Evolutionary conservation across 2,329 filamentous ascomycete genomes (phyloP), one percentile per base, ranked within the genome.

Genomic region (Diplodia corticola): DNA sequence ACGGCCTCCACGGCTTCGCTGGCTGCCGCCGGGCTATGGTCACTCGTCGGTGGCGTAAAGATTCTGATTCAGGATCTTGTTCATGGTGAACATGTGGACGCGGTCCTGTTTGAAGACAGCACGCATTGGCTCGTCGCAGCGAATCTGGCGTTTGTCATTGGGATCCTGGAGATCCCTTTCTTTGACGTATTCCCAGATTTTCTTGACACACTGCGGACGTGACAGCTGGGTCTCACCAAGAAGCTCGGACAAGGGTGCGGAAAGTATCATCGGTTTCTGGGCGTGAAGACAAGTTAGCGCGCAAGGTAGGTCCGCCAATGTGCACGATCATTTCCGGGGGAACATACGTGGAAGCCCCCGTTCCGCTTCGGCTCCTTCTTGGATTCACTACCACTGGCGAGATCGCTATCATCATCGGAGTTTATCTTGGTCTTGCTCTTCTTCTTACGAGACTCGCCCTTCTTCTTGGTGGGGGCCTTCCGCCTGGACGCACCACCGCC

Each of bases 31-130:
- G 44, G 35, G 20, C n/a, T 5, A n/a, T 46, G 24, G 24, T 67
- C 66, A 88, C 77, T 95, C 92, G 63, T 94, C 92, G 55, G 91
- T 85, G 2, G 90, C 91, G 75, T 96, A 97, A 46, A 98, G 83
- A 74, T 98, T 94, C 76, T 90, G 89, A 69, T 91, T 92, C 12
- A 98, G 87, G 17, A 97, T 87, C 83, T 97, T 97, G 83, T 97
- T 98, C 94, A 99, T 98, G 71, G 92, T 93, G 79, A 99, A 99
- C 95, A 99, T 99, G 79, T 98, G 92, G 59, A 99, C 91, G 73
- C 87, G 91, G 73, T 93, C 88, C 74, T 91, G 86, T 78, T 96
- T 96, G 82, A 99, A 99, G 7, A 99, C 91, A 6, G 91, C 90
- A 68, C 91, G 89, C 90, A 99, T 90, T 71, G 88, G 88, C 26